phyloP scores from a whole-genome alignment of 2,329 filamentous ascomycete genomes.

The Curvularia lunata region DNA sequence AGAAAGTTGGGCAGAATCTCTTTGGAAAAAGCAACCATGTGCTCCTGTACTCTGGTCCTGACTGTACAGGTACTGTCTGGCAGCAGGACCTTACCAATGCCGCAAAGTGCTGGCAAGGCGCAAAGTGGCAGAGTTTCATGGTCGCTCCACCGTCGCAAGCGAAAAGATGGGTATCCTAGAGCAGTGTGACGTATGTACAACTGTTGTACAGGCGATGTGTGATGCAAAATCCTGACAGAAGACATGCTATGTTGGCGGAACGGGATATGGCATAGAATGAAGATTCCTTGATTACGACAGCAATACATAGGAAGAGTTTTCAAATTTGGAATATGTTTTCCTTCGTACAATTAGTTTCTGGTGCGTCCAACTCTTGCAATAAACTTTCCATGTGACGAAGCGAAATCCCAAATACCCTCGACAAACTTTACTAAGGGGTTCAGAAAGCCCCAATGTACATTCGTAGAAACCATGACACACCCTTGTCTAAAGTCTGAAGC shows the following conservation, averaged over 20 bases:
- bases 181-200: background rate
- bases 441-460: too few species aligned
- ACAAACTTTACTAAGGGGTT: too few species aligned
- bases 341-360: background rate
- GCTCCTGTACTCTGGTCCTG: background rate
- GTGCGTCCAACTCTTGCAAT: background rate
- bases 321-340: background rate
- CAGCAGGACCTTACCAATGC: background rate
- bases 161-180: background rate
- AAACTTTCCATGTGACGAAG: too few species aligned
- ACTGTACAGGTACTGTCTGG: background rate
- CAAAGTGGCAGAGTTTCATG: background rate
- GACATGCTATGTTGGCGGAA: background rate
- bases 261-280: background rate
- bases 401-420: too few species aligned
- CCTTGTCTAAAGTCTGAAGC: too few species aligned
- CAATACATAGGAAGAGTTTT: background rate
- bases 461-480: too few species aligned
- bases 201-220: background rate
- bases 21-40: background rate
- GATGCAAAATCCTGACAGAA: background rate
- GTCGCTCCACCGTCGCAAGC: background rate
- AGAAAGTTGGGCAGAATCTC: background rate
- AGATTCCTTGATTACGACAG: background rate
- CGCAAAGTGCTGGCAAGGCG: background rate